Base-by-base conservation (phyloP, 2,329 filamentous ascomycete species). In the Shiraia sp. region DNA sequence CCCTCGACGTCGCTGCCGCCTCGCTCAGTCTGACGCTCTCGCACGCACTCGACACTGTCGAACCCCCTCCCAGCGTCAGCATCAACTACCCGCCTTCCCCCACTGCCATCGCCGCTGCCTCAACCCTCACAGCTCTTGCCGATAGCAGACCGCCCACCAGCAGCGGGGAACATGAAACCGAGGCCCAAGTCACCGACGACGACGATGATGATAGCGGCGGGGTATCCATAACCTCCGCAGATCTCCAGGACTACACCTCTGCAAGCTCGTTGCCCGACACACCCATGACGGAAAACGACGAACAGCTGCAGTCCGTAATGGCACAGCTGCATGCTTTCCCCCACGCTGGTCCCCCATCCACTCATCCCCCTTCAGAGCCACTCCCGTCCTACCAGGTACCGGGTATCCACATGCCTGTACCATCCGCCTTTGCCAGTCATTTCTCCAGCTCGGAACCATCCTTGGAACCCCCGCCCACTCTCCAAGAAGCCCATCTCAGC, bases 111-210 rank as follows among this genome's bases (percentile, higher is more conserved):
- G 62, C 61, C 22, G 55, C 59, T 38, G 57, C 57, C 10, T 47
- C 55, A 13, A 59, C 59, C 2, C 61, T 64, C 34, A 55, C 64
- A 35, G 52, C 59, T 6, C 58, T 63, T 39, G 54, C 59, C 12
- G 61, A 61, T 49, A 61, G 47, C 50, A 53, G 61, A 19, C 57
- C 62, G 32, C 45, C 56, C 42, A 58, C 58, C 28, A 57, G 57
- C 50, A 51, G 59, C 47, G 56, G 32, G 9, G 53, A 55, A n/a
- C n/a, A n/a, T n/a, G n/a, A n/a, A n/a, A n/a, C n/a, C n/a, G n/a
- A n/a, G n/a, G n/a, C n/a, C 35, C 38, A 59, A 43, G 46, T 36
- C 13, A 44, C 45, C 31, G 48, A 50, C 17, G 33, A 33, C 29
- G 40, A 50, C 27, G 55, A 57, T 31, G 54, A 53, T 24, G 38